phyloP scores from a whole-genome alignment of 306 rosid species.

The Calophaca sinica region DNA sequence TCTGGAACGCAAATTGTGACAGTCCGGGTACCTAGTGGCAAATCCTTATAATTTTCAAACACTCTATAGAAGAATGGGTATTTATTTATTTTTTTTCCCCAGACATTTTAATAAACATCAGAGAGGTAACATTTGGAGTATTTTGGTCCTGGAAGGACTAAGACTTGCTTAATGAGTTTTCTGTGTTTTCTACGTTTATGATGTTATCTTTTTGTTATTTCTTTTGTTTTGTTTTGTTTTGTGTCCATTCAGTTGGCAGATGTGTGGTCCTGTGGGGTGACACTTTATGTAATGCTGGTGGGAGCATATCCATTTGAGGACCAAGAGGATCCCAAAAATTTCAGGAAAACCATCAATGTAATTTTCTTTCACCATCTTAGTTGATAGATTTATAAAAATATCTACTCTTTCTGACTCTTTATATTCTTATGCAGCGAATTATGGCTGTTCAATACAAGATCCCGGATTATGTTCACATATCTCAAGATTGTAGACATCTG shows the following conservation, averaged over 20 bases:
- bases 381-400: constrained; percentile 23
- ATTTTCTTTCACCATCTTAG: neutral
- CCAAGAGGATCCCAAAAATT: constrained; percentile 83
- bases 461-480: constrained; percentile 88
- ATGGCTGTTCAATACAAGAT: constrained; percentile 90
- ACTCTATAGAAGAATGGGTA: neutral
- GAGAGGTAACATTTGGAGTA: constrained; percentile 29
- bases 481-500: constrained; percentile 83
- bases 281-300: constrained; percentile 90
- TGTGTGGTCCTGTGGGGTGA: constrained; percentile 94
- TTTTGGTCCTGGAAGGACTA: constrained; percentile 19
- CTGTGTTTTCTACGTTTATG: constrained; percentile 8
- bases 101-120: neutral
- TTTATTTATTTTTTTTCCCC: too few relatives aligned
- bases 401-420: constrained; percentile 32
- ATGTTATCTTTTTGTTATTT: constrained; percentile 27
- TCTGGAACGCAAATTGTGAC: constrained; percentile 17
- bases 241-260: constrained; percentile 70
- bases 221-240: constrained; percentile 26
- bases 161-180: constrained; percentile 36
- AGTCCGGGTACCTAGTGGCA: constrained; percentile 6
- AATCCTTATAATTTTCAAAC: constrained; percentile 12
- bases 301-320: constrained; percentile 96
- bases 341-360: constrained; percentile 89
- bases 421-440: constrained; percentile 66